A percentile compares a stretch with the other conserved stretches of the same genome.
Conservation (phyloP, 441 rosid genomes). For the Raphanus hybrid region DNA sequence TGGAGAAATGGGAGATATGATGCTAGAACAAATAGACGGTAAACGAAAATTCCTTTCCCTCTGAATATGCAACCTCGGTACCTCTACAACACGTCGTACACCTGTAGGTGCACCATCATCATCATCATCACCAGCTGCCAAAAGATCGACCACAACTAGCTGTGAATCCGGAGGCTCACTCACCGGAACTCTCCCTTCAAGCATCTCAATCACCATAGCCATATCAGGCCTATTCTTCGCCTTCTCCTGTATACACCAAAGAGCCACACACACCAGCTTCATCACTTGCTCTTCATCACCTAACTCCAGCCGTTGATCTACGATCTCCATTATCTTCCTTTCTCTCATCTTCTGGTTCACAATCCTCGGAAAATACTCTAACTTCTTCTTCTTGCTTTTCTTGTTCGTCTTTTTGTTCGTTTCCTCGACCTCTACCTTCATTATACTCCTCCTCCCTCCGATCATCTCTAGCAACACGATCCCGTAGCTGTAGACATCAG, state of each 20-base stretch:
- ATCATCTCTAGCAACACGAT: conserved; percentile 82
- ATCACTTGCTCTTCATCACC: no score
- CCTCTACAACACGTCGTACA: conserved; percentile 16
- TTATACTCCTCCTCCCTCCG: no score
- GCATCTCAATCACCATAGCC: conserved; percentile 78
- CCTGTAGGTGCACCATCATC: conserved; percentile 47
- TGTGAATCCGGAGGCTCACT: conserved; percentile 74
- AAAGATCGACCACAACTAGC: conserved; percentile 67
- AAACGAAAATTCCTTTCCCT: conserved; percentile 36
- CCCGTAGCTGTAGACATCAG: conserved; percentile 80
- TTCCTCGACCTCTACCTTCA: no score
- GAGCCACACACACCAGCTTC: conserved; percentile 45
- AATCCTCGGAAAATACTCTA: no score
- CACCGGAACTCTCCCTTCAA: conserved; percentile 63
- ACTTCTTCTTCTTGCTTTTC: no score
- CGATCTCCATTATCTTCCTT: no score
- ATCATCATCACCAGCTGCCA: conserved; percentile 48
- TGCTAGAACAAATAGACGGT: conserved; percentile 47
- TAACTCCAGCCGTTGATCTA: no score
- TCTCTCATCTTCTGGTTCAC: no score
- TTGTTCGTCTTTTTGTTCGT: no score
- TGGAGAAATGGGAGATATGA: conserved; percentile 65
- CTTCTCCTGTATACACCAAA: conserved; percentile 91
- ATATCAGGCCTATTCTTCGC: conserved; percentile 69
- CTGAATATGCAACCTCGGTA: conserved; percentile 40